Conservation (phyloP, 179 eudicot species). For the Silene coronaria region DNA sequence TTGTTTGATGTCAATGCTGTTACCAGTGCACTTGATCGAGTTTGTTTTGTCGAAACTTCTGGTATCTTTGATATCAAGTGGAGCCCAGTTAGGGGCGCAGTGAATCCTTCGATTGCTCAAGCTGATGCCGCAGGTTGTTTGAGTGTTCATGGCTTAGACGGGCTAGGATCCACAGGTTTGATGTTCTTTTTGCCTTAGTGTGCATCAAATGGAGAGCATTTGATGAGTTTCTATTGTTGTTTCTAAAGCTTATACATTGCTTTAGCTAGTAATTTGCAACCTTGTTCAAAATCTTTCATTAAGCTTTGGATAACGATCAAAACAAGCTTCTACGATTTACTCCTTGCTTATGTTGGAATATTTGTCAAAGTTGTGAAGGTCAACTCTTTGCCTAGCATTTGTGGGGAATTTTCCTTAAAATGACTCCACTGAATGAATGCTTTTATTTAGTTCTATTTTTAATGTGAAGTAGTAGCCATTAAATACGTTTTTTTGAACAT, state of each 20-base stretch:
- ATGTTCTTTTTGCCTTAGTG: neutral
- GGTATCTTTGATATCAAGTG: constrained; percentile 89
- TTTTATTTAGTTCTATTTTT: no score
- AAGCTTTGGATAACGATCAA: no score
- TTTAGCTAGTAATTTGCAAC: neutral
- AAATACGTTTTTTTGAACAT: no score
- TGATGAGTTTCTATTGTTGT: neutral
- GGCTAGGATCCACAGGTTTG: constrained; percentile 37
- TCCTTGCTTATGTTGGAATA: neutral
- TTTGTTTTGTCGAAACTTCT: constrained; percentile 51
- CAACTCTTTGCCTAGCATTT: neutral
- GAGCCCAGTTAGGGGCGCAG: constrained; percentile 41
- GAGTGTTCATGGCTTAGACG: constrained; percentile 46
- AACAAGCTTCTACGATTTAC: neutral
- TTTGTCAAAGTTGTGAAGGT: neutral
- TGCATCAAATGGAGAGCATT: neutral
- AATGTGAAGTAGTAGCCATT: no score
- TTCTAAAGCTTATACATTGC: neutral
- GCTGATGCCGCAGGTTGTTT: constrained; percentile 87
- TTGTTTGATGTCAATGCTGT: constrained; percentile 65
- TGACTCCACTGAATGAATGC: no score
- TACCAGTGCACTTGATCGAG: constrained; percentile 36
- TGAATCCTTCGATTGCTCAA: constrained; percentile 66
- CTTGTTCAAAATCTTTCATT: neutral
- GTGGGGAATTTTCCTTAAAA: neutral